Conservation (phyloP, 257 asterid genomes). For the Striga asiatica region DNA sequence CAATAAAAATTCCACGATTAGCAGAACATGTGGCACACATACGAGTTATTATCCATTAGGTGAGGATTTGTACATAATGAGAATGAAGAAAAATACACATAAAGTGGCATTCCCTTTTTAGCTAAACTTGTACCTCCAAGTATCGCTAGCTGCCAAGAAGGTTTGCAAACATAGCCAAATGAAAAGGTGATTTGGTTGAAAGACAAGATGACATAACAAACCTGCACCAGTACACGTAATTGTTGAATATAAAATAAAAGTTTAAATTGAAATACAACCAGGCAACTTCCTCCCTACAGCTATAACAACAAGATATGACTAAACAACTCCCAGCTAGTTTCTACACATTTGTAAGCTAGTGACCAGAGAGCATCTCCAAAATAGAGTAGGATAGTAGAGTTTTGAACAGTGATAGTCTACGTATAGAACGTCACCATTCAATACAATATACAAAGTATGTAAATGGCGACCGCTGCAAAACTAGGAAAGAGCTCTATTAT, state of each 20-base stretch:
- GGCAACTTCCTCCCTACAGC: background rate
- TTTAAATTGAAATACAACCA: background rate
- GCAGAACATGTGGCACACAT: constrained; percentile 18
- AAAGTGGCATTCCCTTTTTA: background rate
- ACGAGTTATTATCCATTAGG: background rate
- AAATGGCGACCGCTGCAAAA: too few relatives aligned
- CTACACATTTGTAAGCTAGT: constrained; percentile 20
- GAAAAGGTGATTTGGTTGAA: too few relatives aligned
- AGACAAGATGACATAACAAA: background rate
- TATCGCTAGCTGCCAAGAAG: background rate
- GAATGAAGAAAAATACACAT: constrained; percentile 5
- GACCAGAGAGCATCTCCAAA: too few relatives aligned
- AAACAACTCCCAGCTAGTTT: constrained; percentile 27
- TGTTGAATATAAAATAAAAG: background rate
- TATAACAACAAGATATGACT: constrained; percentile 30
- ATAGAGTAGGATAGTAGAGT: too few relatives aligned
- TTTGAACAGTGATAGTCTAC: too few relatives aligned
- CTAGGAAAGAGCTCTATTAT: background rate
- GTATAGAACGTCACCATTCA: too few relatives aligned
- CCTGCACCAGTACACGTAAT: background rate
- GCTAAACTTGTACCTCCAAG: background rate
- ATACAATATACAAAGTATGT: too few relatives aligned
- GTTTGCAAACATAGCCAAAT: background rate
- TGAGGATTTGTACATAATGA: constrained; percentile 12
- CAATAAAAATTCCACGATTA: background rate